Base-by-base conservation (phyloP, 495 filamentous ascomycete genomes). In the Collariella sp. region DNA sequence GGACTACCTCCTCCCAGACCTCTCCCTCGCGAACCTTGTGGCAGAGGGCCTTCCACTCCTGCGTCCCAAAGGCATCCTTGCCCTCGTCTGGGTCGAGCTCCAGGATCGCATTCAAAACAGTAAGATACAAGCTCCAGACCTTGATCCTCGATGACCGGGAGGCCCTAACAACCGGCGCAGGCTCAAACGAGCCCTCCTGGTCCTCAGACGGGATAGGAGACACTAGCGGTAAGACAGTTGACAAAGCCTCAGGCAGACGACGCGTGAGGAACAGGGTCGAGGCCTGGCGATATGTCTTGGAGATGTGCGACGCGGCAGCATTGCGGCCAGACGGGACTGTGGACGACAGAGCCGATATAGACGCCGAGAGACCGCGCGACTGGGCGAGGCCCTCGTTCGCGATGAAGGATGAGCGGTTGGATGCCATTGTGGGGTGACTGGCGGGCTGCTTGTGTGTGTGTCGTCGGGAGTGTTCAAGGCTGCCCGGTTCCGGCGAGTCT, bases 111-210 rank as follows among this genome's bases (percentile, higher is more conserved):
- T 95, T 94, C 33, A 97, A 77, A 22, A 97, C 81, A 0, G 89
- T 95, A 46, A 97, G 80, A 68, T 97, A 97, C 60, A 98, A 77
- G 69, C 88, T 94, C 94, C 94, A 98, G 50, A 96, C 82, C 68
- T 96, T 97, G 70, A 96, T 88, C 57, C 91, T 77, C 53, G 86
- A 88, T 36, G 82, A 83, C 48, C 82, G 77, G 44, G 86, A 86
- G 51, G 86, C 86, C 56, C 73, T 76, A 48, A 83, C 82, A 46
- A 95, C 83, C 3, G 87, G 87, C 39, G 88, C 86, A 26, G 75
- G 52, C 53, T 78, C 78, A 43, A 57, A 56, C 33, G 60, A 55
- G 9, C 62, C 65, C 40, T 68, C 59, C 10, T 53, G 62, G 29
- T 68, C 66, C 34, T 72, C 67, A 46, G 62, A 61, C 0, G 77